phyloP scores from a whole-genome alignment of 2,329 filamentous ascomycete species.

The Davidsoniella australis region DNA sequence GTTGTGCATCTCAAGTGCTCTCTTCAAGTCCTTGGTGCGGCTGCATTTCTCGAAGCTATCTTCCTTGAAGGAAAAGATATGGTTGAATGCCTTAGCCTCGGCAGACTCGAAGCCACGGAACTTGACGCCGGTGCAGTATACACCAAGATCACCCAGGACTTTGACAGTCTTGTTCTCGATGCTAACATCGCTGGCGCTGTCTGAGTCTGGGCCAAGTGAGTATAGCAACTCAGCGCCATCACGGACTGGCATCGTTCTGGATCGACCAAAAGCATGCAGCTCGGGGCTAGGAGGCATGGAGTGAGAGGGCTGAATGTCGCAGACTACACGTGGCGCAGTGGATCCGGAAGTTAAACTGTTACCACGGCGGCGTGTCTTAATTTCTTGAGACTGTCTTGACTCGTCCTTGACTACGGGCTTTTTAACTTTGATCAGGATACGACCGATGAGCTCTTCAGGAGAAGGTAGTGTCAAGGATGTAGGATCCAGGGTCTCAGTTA shows the following conservation, averaged over 20 bases:
- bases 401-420: slow-evolving; percentile 39
- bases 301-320: slow-evolving; percentile 29
- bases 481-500: slow-evolving; percentile 57
- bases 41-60: slow-evolving; percentile 69
- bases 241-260: not conserved
- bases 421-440: slow-evolving; percentile 90
- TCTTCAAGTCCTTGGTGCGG: slow-evolving; percentile 58
- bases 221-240: slow-evolving; percentile 14
- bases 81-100: slow-evolving; percentile 76
- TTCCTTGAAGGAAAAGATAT: slow-evolving; percentile 91
- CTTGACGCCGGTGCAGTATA: slow-evolving; percentile 59
- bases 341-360: slow-evolving; percentile 68
- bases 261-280: slow-evolving; percentile 23
- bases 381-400: slow-evolving; percentile 20
- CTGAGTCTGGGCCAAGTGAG: slow-evolving; percentile 67
- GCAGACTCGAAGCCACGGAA: slow-evolving; percentile 63
- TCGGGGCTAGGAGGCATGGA: slow-evolving; percentile 38
- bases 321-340: slow-evolving; percentile 32
- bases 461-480: slow-evolving; percentile 57
- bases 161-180: slow-evolving; percentile 75
- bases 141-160: slow-evolving; percentile 67
- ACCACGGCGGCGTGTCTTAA: slow-evolving; percentile 34
- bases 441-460: slow-evolving; percentile 67
- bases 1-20: slow-evolving; percentile 74
- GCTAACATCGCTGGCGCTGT: slow-evolving; percentile 35